Base-by-base conservation (phyloP, 2,329 filamentous ascomycete species). In the Didymellaceae sp. region DNA sequence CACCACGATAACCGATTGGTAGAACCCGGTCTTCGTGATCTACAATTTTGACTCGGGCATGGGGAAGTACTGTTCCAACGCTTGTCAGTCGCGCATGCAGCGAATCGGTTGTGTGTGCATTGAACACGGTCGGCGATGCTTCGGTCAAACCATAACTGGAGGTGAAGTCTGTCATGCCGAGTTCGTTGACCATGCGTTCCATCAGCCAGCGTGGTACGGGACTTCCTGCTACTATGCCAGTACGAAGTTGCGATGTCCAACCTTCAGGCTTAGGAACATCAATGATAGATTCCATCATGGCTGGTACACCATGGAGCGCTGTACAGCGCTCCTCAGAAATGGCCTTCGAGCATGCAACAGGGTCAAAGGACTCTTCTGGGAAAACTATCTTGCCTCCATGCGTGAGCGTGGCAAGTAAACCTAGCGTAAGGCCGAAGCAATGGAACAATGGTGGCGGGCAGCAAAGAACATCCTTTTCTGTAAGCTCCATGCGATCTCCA, bases 401-500 rank as follows among this genome's bases (percentile, higher is more conserved):
- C 0, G 87, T 91, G 43, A 91, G 74, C 33, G 84, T 80, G 1
- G 88, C 86, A 46, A 92, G 80, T 34, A 92, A 79, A 7, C 89
- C 89, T 3, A 91, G 82, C 1, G 92, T 88, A 6, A 93, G 82
- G 1, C 89, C 89, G 66, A 93, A 93, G 76, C 89, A 93, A 76
- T 94, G 90, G 78, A 94, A 94, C 3, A 94, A 80, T 0, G 90
- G 90, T 0, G 90, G 89, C 3, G 89, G 89, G 69, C 90, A 94
- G 77, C 89, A 93, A 9, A 94, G 79, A 6, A 86, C 77, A 65
- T 92, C 88, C 2, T 82, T 74, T 6, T 65, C 55, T 0, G 83
- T 85, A 13, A 93, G 79, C 5, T 82, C 80, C 86, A 91, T 88
- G 33, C 88, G 82, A 70, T 90, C 87, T 45, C 88, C 89, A 24